Evolutionary conservation across 345 rosid genomes (phyloP).

Genomic region (Syzygium aqueum): DNA sequence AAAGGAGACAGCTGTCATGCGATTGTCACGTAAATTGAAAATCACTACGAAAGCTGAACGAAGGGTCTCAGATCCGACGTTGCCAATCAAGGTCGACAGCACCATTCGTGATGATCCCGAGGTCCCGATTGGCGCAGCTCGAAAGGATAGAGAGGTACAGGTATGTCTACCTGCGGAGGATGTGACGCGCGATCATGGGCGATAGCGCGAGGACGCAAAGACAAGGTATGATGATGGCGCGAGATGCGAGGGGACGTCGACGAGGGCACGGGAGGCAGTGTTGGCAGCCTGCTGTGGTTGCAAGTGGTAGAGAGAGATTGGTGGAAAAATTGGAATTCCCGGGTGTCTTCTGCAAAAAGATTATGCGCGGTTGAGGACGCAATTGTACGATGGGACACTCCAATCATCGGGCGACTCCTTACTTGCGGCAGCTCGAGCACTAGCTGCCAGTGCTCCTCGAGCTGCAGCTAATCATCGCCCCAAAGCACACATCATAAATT

Average conservation of each 20-base stretch:
- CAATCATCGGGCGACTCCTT: not conserved
- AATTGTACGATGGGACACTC: not conserved
- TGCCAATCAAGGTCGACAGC: not conserved
- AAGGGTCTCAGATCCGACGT: not conserved
- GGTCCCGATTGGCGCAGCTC: not conserved
- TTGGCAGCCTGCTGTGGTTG: not conserved
- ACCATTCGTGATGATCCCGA: not conserved
- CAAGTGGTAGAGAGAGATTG: not conserved
- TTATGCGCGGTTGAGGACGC: rapidly evolving
- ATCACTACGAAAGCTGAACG: not conserved
- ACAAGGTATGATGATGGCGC: not conserved
- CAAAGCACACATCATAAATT: not conserved
- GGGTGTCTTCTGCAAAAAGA: not conserved
- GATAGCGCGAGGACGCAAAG: not conserved
- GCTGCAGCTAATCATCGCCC: not conserved
- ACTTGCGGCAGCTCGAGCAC: too few relatives aligned
- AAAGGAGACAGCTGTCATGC: not conserved
- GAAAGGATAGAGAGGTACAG: not conserved
- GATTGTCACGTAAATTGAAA: not conserved
- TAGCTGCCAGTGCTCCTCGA: not conserved
- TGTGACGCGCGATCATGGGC: not conserved
- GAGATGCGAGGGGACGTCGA: not conserved
- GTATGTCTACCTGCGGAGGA: not conserved
- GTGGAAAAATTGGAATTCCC: not conserved
- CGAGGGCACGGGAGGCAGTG: not conserved